A percentile compares a stretch with the other conserved stretches of the same genome.
phyloP scores from a whole-genome alignment of 2,329 filamentous ascomycete species.

The Phialophora tarda region DNA sequence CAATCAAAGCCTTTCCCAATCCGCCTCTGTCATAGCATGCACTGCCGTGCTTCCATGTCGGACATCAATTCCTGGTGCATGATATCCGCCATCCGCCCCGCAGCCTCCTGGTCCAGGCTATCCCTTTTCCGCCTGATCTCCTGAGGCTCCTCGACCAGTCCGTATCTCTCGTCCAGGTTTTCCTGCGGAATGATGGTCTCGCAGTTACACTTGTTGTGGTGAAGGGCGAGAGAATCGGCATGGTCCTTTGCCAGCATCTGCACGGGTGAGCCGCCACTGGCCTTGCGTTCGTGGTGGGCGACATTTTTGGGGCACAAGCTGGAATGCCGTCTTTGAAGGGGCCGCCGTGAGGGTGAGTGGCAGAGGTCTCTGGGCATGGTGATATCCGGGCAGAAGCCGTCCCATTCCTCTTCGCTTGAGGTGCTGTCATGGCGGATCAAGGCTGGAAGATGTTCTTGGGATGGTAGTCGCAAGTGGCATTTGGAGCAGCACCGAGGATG shows the following conservation, averaged over 20 bases:
- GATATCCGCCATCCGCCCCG: conserved; percentile 24
- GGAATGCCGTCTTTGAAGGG: conserved; percentile 32
- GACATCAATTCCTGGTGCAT: conserved; percentile 32
- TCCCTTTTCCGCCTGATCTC: conserved; percentile 19
- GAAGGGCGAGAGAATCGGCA: conserved; percentile 2
- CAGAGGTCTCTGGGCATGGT: conserved; percentile 26
- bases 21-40: conserved; percentile 12
- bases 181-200: conserved; percentile 29
- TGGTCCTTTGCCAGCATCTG: conserved; percentile 28
- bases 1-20: neutral
- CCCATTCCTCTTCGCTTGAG: conserved; percentile 27
- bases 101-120: conserved; percentile 25
- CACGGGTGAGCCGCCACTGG: conserved; percentile 24
- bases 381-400: conserved; percentile 36
- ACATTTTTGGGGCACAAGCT: conserved; percentile 29
- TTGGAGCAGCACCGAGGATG: conserved; percentile 23
- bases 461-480: conserved; percentile 31
- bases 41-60: conserved; percentile 31
- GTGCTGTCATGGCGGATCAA: conserved; percentile 20
- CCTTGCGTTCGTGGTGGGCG: conserved; percentile 11
- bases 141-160: conserved; percentile 27
- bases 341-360: conserved; percentile 10
- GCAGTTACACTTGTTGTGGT: conserved; percentile 31
- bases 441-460: conserved; percentile 24
- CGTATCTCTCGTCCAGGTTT: conserved; percentile 33